phyloP scores from a whole-genome alignment of 192 early-diverging fungal genomes.

The Funneliformis mosseae region DNA sequence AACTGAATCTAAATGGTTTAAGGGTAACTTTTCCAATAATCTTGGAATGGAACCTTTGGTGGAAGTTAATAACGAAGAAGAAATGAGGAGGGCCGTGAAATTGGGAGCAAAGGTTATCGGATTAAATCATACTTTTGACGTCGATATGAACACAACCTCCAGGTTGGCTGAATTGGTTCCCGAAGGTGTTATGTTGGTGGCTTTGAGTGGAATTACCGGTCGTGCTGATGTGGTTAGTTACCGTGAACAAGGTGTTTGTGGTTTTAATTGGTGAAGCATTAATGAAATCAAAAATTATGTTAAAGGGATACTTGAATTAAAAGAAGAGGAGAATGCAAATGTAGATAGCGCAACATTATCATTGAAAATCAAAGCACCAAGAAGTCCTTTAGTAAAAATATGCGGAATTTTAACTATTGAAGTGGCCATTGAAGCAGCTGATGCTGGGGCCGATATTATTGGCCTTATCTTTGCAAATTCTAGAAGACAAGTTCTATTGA shows the following conservation, averaged over 20 bases:
- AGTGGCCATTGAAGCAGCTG: slow-evolving; percentile 76
- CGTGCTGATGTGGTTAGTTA: slow-evolving; percentile 86
- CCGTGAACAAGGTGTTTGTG: slow-evolving; percentile 72
- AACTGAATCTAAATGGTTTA: slow-evolving; percentile 99
- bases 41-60: slow-evolving; percentile 99
- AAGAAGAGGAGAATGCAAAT: background rate
- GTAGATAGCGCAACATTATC: slow-evolving; percentile 37
- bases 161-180: slow-evolving; percentile 79
- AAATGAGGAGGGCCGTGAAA: slow-evolving; percentile 86
- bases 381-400: slow-evolving; percentile 76
- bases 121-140: slow-evolving; percentile 96
- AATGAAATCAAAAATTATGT: slow-evolving; percentile 87
- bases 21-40: slow-evolving; percentile 77
- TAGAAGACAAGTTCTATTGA: slow-evolving; percentile 72
- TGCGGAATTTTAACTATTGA: slow-evolving; percentile 86
- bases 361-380: background rate
- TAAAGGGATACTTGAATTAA: slow-evolving; percentile 58
- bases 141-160: slow-evolving; percentile 87
- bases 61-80: slow-evolving; percentile 89
- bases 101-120: slow-evolving; percentile 89
- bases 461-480: slow-evolving; percentile 93
- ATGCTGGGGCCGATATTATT: slow-evolving; percentile 85
- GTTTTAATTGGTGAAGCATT: slow-evolving; percentile 94
- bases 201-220: slow-evolving; percentile 87
- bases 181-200: slow-evolving; percentile 72